Evolutionary conservation across 169 alveolate species (phyloP).

Genomic region (Eimeria brunetti): DNA sequence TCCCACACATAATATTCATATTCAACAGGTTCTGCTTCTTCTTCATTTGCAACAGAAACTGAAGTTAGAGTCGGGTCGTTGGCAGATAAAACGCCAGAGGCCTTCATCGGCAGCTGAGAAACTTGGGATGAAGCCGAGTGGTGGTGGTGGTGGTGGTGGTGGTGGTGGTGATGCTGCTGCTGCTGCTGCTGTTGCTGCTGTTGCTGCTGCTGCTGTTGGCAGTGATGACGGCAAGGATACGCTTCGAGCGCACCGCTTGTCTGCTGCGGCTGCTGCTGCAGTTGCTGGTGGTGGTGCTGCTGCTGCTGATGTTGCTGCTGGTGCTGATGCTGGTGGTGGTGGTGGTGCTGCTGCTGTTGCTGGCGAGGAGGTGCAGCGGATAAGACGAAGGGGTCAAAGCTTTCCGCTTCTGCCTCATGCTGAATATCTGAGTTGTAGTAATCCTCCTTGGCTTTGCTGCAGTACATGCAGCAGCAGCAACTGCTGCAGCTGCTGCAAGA

Average conservation of each 20-base stretch:
- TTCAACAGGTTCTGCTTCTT: slow-evolving; percentile 30
- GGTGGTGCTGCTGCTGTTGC: not conserved
- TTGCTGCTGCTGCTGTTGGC: slow-evolving; percentile 3
- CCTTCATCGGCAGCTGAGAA: not conserved
- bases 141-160: slow-evolving; percentile 7
- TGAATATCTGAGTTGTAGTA: not conserved
- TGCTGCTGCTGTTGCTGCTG: not conserved
- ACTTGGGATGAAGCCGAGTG: not conserved
- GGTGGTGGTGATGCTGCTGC: slow-evolving; percentile 10
- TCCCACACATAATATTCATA: slow-evolving; percentile 75
- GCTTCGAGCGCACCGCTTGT: not conserved
- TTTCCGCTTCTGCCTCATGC: not conserved
- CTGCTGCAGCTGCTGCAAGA: slow-evolving; percentile 1
- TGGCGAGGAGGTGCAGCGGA: not conserved
- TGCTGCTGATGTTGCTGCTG: not conserved
- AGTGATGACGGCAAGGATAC: slow-evolving; percentile 1
- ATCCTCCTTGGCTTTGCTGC: not conserved
- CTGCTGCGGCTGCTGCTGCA: slow-evolving; percentile 28
- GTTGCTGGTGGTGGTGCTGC: not conserved
- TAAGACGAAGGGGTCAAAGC: not conserved
- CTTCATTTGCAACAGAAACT: not conserved
- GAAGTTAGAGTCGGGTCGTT: not conserved
- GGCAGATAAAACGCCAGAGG: not conserved
- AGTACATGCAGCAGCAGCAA: not conserved
- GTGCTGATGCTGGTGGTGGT: no score